Evolutionary conservation across 139 green algal species (phyloP).

Genomic region (Picocystis salinarum): DNA sequence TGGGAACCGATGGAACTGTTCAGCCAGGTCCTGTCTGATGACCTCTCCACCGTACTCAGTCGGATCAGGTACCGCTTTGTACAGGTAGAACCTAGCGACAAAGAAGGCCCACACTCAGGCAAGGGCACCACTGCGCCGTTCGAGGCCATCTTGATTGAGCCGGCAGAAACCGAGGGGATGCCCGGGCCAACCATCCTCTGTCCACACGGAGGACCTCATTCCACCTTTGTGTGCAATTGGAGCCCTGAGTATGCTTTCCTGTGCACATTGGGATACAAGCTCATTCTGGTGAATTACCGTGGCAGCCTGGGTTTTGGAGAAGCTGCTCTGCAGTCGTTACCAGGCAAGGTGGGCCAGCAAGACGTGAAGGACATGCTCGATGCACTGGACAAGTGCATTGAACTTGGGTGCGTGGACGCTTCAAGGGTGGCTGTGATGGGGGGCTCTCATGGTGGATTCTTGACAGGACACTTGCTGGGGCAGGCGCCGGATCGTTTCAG

Average conservation of each 20-base stretch:
- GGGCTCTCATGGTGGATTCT: slow-evolving; percentile 78
- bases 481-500: slow-evolving; percentile 32
- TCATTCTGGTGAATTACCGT: slow-evolving; percentile 27
- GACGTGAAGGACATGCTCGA: slow-evolving; percentile 78
- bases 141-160: slow-evolving; percentile 3
- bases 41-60: too few relatives aligned
- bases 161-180: background rate
- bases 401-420: slow-evolving; percentile 13
- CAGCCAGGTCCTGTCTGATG: too few relatives aligned
- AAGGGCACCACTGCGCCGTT: background rate
- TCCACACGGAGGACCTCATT: slow-evolving; percentile 74
- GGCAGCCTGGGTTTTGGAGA: slow-evolving; percentile 6
- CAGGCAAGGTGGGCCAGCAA: slow-evolving; percentile 33
- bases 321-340: slow-evolving; percentile 44
- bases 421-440: slow-evolving; percentile 47
- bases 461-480: slow-evolving; percentile 65
- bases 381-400: slow-evolving; percentile 32
- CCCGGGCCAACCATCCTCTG: slow-evolving; percentile 41
- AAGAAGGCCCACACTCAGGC: too few relatives aligned
- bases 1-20: too few relatives aligned
- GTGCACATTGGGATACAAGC: slow-evolving; percentile 36
- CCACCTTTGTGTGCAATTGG: slow-evolving; percentile 35
- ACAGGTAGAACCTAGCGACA: too few relatives aligned
- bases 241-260: slow-evolving; percentile 46
- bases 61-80: too few relatives aligned